These are phyloP conservation scores for Mortierella sp. DNA, from an alignment of 371 early-diverging fungal genomes.

Conservation along the genomic window DNA sequence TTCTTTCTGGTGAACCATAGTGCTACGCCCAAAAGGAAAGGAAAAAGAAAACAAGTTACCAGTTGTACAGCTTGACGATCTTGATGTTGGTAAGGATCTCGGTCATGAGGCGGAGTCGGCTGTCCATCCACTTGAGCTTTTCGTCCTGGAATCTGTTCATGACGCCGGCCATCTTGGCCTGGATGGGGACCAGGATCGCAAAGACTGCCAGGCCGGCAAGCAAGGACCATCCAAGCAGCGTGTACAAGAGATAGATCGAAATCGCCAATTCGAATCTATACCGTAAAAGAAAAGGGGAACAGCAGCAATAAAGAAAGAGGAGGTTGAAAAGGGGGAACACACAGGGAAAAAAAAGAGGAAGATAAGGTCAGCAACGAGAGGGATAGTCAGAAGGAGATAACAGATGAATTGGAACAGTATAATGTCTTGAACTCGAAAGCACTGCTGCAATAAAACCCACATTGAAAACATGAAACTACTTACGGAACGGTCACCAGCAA, in stretches of 20 bases:
- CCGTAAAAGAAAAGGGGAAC: background rate
- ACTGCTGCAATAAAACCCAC: background rate
- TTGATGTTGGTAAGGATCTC: slow-evolving; percentile 95
- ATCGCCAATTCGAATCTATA: slow-evolving; percentile 30
- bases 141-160: slow-evolving; percentile 34
- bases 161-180: slow-evolving; percentile 29
- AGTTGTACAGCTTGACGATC: slow-evolving; percentile 90
- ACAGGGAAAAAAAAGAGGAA: background rate
- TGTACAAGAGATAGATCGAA: slow-evolving; percentile 75
- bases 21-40: background rate
- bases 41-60: slow-evolving; percentile 55
- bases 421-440: background rate
- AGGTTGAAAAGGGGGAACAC: background rate
- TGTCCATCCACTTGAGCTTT: slow-evolving; percentile 53
- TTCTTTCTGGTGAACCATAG: slow-evolving; percentile 39
- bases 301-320: background rate
- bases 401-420: background rate
- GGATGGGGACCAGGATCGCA: slow-evolving; percentile 34
- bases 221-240: slow-evolving; percentile 85
- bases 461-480: background rate
- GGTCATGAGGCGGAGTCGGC: slow-evolving; percentile 60
- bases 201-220: slow-evolving; percentile 35
- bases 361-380: background rate
- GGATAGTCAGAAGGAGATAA: background rate
- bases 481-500: slow-evolving; percentile 33